These are phyloP conservation scores for Alternaria consortialis DNA, from an alignment of 2,329 filamentous ascomycete species.

Conservation along the genomic window DNA sequence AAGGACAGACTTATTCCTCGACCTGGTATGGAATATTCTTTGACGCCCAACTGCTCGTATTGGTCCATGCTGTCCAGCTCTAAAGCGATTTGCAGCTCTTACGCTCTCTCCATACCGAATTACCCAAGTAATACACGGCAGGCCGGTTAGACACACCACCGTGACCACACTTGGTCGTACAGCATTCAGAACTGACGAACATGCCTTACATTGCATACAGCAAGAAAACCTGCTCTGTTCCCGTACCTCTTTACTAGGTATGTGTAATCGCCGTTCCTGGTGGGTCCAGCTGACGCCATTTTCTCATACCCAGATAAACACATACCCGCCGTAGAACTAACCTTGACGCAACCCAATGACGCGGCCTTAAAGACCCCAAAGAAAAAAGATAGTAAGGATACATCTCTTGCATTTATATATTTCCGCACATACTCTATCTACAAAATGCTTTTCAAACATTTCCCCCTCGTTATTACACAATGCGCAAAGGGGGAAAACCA, in stretches of 20 bases:
- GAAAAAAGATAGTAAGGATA: neutral
- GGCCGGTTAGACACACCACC: too few species aligned
- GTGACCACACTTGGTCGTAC: too few species aligned
- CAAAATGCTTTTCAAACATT: constrained; percentile 3
- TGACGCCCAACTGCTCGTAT: too few species aligned
- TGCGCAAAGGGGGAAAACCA: neutral
- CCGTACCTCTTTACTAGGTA: neutral
- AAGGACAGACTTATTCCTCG: too few species aligned
- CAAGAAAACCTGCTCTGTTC: neutral
- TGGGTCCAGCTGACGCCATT: neutral
- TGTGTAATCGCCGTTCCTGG: neutral
- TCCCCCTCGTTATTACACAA: neutral
- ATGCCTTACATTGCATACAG: neutral
- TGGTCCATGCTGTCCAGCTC: too few species aligned
- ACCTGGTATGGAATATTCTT: too few species aligned
- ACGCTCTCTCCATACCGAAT: too few species aligned
- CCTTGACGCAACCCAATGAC: neutral
- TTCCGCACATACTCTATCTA: constrained; percentile 10
- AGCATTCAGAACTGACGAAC: too few species aligned
- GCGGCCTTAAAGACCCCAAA: neutral
- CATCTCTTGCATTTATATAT: constrained; percentile 5
- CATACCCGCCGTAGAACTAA: neutral
- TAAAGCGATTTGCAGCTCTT: too few species aligned
- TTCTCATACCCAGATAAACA: neutral
- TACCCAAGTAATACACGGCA: too few species aligned